Evolutionary conservation across 495 filamentous ascomycete genomes (phyloP), one percentile per base, ranked within the genome.

Genomic region (Schizothecium vesticola): DNA sequence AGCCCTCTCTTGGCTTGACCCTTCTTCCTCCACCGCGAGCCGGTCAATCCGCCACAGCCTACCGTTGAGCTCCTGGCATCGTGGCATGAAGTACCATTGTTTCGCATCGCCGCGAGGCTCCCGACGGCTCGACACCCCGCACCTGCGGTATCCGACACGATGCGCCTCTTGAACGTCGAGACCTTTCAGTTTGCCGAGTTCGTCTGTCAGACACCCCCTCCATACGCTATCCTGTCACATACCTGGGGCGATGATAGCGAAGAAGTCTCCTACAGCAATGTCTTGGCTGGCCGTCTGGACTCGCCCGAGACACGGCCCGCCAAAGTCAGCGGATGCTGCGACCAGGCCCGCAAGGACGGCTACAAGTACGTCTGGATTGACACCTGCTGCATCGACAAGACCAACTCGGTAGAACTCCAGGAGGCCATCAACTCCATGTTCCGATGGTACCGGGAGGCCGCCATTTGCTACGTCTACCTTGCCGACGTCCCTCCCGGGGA

Each of bases 231-330:
- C 24, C 22, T 29, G 60, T 72, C 71, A 3, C 71, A 72, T 55
- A 72, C 71, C 19, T 72, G 68, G 71, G 71, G 69, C 29, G 31
- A 9, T 11, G 69, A 75, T 36, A 74, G 68, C 43, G 59, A 68
- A 59, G 67, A 71, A 25, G 67, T 72, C 1, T 66, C 70, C 0
- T 67, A 64, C 22, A 59, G 57, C 25, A 67, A 69, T 56, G 60
- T 69, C 21, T 12, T 64, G 8, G 36, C 56, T 16, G 29, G 55
- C 8, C 56, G n/a, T 21, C 36, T 63, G 21, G 43, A 64, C 65
- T 69, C 66, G 43, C 43, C 16, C 43, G 43, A 51, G 19, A 51
- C 43, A 16, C 16, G 43, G 2, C 43, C 43, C 43, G 43, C 43
- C 43, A 51, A 51, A 51, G 43, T 51, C 43, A 51, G 0, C 16